phyloP scores from a whole-genome alignment of 192 early-diverging fungal genomes.

The Polychytrium aggregatum region DNA sequence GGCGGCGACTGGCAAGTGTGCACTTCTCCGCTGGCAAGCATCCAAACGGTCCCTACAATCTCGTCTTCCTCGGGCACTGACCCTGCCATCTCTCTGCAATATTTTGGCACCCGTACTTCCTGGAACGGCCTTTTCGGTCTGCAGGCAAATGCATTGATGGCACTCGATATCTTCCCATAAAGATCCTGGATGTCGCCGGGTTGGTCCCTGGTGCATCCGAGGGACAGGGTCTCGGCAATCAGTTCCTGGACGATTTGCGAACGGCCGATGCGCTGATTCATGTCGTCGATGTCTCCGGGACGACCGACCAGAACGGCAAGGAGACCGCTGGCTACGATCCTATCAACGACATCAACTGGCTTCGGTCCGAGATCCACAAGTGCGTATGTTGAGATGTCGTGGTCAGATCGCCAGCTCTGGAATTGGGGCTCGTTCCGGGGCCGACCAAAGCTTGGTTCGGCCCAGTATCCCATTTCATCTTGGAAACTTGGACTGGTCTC shows the following conservation, averaged over 20 bases:
- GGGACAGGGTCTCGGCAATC: conserved; percentile 65
- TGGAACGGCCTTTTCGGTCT: too few relatives aligned
- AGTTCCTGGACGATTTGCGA: conserved; percentile 71
- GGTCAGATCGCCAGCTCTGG: background rate
- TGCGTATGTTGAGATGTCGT: conserved; percentile 5
- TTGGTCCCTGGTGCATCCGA: conserved; percentile 71
- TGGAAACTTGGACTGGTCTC: too few relatives aligned
- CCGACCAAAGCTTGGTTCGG: background rate
- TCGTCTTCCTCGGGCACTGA: too few relatives aligned
- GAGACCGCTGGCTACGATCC: conserved; percentile 74
- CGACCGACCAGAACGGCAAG: conserved; percentile 65
- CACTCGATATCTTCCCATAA: conserved; percentile 52
- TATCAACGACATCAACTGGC: conserved; percentile 74
- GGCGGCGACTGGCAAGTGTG: too few relatives aligned
- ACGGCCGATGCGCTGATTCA: conserved; percentile 69
- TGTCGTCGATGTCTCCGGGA: conserved; percentile 76
- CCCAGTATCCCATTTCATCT: too few relatives aligned
- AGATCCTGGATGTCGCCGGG: conserved; percentile 72
- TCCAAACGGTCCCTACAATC: too few relatives aligned
- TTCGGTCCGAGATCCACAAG: conserved; percentile 58
- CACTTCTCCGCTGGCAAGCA: too few relatives aligned
- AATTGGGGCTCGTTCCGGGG: background rate
- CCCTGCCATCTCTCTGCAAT: too few relatives aligned
- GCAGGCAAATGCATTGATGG: conserved; percentile 56
- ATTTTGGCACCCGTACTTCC: too few relatives aligned